Base-by-base conservation (phyloP, 495 filamentous ascomycete species). In the Haplographium delicatum region DNA sequence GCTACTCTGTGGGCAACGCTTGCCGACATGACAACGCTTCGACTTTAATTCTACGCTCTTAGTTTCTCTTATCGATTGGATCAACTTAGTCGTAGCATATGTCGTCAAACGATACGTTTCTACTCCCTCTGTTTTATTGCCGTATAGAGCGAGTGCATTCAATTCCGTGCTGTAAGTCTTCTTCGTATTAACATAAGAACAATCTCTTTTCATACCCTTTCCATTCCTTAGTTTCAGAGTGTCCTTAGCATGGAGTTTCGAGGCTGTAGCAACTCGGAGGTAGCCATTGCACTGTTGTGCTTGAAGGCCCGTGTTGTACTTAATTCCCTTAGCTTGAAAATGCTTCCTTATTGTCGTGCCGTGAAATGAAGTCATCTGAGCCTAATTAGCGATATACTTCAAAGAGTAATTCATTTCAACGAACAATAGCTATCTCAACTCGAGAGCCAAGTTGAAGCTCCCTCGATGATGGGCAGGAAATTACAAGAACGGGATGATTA, bases 181-280 rank as follows among this genome's bases (percentile, higher is more conserved):
- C 37, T 39, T 54, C 20, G 48, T 16, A 18, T 30, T 30, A 13
- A 54, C 38, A 37, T 54, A 54, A 2, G 16, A 40, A 38, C 26
- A 48, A 37, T 54, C 51, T 27, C 51, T 40, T 20, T 54, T 54
- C 51, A 54, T 48, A 2, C 35, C 51, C 25, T 48, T 54, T n/a
- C 44, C 44, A 24, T 43, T 44, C 13, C 37, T 1, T 11, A 54
- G n/a, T 33, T 48, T 54, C 20, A 54, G 22, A 0, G 44, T 44
- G 45, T 48, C 51, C 5, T 31, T 19, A 5, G 51, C 38, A 34
- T 28, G 26, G 11, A 44, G 51, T 46, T 48, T 54, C 7, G 44
- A 48, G 2, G 25, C 44, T 7, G 51, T 54, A 15, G 26, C 44
- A 15, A 54, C 51, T 13, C 51, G 51, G 2, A 54, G 35, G 23